Evolutionary conservation across 2,329 filamentous ascomycete genomes (phyloP), one percentile per base, ranked within the genome.

Genomic region (Fusarium sp.): DNA sequence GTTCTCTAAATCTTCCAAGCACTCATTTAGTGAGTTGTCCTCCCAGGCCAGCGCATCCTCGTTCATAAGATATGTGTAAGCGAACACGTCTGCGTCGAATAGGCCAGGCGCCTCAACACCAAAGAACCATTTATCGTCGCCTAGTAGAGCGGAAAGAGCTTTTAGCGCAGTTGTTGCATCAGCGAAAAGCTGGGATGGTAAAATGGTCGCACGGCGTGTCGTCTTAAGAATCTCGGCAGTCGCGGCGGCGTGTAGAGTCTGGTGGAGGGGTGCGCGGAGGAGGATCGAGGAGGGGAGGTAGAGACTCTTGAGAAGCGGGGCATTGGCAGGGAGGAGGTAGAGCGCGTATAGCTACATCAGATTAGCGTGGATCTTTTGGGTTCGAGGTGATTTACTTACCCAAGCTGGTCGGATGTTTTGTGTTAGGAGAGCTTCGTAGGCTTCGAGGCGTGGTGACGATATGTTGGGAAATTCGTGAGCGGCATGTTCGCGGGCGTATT

Each of bases 81-180:
- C 90, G 81, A 98, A 98, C 4, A 98, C 88, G 57, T 89, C 90
- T 9, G 95, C 94, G 80, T 99, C 96, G 73, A 98, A 95, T 25
- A 95, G 77, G 0, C 90, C 89, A 0, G 95, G 93, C 77, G 30
- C 79, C 53, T 61, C 78, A 77, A 65, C 74, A 25, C 77, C 82
- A 60, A 87, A 87, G 77, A 88, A 88, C 84, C 85, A 88, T 4
- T 73, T 72, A 3, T 77, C 73, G 13, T 78, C 73, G 8, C 74
- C 78, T 8, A 88, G 76, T 9, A 86, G 60, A 4, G 78, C 72
- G 4, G 82, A 82, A 7, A 89, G 79, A 11, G 86, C 83, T 11
- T 69, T 77, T 22, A 88, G 78, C 6, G 86, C 87, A 13, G 79
- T 77, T 16, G 75, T 69, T 5, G 84, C 85, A 11, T 81, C 83